Evolutionary conservation across 2,329 filamentous ascomycete species (phyloP), one percentile per base, ranked within the genome.

Genomic region (Scytalidium lignicola): DNA sequence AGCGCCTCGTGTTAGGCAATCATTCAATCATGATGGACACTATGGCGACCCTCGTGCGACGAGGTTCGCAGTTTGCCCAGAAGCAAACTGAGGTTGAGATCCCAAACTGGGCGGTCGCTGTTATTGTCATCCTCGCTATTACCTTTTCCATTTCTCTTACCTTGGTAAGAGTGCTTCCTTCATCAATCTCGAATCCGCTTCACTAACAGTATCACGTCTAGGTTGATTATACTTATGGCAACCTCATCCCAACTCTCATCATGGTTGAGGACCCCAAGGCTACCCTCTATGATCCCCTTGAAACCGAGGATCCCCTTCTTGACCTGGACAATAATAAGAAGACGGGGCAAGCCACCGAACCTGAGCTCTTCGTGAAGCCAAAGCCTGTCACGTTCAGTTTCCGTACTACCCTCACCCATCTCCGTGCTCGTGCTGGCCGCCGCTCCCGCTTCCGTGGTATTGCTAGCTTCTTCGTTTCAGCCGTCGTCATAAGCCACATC

Each of bases 391-490:
- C 84, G 29, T 72, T 75, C 47, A 79, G 71, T 55, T 76, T 87
- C 60, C 73, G 76, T 51, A 70, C 70, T 9, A 79, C 82, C 2
- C 66, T 85, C 52, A 68, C 67, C 46, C 83, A 85, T 52, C 75
- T 96, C 41, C 74, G 74, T 55, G 70, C 78, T 43, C 70, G 80
- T 55, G 83, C 76, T 52, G 88, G 90, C 54, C 78, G 77, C 68
- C 71, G 71, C 51, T 78, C 85, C 50, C 75, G 79, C 60, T 86
- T 89, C 76, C 85, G 88, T 53, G 90, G 89, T 49, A 63, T 89
- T 51, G 61, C 64, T 41, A 68, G 78, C 55, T 74, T 70, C 57
- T 19, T 79, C 32, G 64, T 70, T 50, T 79, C 75, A 62, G 66
- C 65, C 46, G 9, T 80, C 4, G 66, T 71, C 48, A 26, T 61